Evolutionary conservation across 1,139 yeast species (phyloP), one percentile per base, ranked within the genome.

Genomic region (Pichia sp.): DNA sequence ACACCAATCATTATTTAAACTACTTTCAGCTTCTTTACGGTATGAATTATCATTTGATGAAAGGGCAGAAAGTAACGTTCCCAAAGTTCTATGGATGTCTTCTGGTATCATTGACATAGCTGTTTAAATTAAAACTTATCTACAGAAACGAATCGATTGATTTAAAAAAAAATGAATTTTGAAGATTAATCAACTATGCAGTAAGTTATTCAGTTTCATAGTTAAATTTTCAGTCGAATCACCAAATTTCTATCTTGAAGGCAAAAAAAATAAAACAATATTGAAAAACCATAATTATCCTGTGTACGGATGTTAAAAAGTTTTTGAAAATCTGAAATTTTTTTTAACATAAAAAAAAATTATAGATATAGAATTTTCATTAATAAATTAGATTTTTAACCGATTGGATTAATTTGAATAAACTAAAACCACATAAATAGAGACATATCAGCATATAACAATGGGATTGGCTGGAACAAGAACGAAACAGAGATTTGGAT

Each of bases 391-490:
- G 5, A 5, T 31, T 31, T 31, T 22, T 22, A 22, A 31, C 6
- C 4, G n/a, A 31, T 31, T 34, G n/a, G 13, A n/a, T n/a, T 34
- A 34, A 7, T 18, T 34, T 34, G 5, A 11, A 34, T 34, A 34
- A 7, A 33, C 18, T 7, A 7, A 34, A 34, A 34, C 18, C 22
- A 11, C 34, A 31, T 14, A 8, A 2, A 34, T 7, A 34, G 2
- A 34, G 19, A 34, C 38, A 34, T 34, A 34, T 7, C 7, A 34
- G 36, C 22, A 34, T n/a, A 34, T 19, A 34, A n/a, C 30, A n/a
- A 84, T 88, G 96, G 99, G 99, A 50, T 79, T 93, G 59, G 96
- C 98, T 43, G 98, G 90, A 9, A 77, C 84, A 3, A 86, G 83
- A 66, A 81, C 79, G 28, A 89, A 87, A 64, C 96, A 88, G 63